These are phyloP conservation scores for Clohesyomyces aquaticus DNA, from an alignment of 495 filamentous ascomycete genomes.

Conservation along the genomic window DNA sequence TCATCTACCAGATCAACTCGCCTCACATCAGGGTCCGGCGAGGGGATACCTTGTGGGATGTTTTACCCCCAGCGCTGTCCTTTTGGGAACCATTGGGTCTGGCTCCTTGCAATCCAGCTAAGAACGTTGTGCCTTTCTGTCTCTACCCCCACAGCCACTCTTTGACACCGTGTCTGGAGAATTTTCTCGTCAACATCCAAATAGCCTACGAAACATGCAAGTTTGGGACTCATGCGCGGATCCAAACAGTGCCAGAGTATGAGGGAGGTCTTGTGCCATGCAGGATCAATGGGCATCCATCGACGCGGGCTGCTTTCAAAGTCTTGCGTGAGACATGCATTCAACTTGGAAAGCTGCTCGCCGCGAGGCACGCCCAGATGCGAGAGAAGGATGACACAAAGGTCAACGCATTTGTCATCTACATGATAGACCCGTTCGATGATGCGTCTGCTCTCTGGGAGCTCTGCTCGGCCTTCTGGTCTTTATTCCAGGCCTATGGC, in stretches of 20 bases:
- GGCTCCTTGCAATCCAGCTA: constrained; percentile 73
- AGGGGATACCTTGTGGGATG: constrained; percentile 70
- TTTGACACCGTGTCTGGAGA: constrained; percentile 61
- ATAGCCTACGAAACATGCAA: constrained; percentile 78
- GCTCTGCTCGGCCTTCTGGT: constrained; percentile 77
- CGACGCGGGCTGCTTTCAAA: constrained; percentile 26
- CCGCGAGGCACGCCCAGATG: constrained; percentile 32
- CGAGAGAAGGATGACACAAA: constrained; percentile 53
- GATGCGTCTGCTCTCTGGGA: constrained; percentile 67
- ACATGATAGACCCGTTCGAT: constrained; percentile 77
- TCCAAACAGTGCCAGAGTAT: constrained; percentile 56
- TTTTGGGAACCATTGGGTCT: constrained; percentile 95
- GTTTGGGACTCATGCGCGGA: constrained; percentile 70
- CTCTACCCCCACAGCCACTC: constrained; percentile 70
- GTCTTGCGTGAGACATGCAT: constrained; percentile 35
- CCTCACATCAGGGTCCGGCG: constrained; percentile 80
- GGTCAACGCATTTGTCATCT: constrained; percentile 69
- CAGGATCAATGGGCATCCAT: constrained; percentile 39
- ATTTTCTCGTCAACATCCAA: constrained; percentile 72
- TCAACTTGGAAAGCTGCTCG: constrained; percentile 35
- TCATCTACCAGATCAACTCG: constrained; percentile 52
- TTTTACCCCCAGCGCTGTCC: constrained; percentile 74
- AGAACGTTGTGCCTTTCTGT: constrained; percentile 79
- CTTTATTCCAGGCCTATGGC: constrained; percentile 71
- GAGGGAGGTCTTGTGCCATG: constrained; percentile 65